Percentiles rank a stretch among this genome's conserved stretches.
These are phyloP conservation scores for Apiotrichum porosum DNA, from an alignment of 1,284 basidiomycete species.

Conservation along the genomic window DNA sequence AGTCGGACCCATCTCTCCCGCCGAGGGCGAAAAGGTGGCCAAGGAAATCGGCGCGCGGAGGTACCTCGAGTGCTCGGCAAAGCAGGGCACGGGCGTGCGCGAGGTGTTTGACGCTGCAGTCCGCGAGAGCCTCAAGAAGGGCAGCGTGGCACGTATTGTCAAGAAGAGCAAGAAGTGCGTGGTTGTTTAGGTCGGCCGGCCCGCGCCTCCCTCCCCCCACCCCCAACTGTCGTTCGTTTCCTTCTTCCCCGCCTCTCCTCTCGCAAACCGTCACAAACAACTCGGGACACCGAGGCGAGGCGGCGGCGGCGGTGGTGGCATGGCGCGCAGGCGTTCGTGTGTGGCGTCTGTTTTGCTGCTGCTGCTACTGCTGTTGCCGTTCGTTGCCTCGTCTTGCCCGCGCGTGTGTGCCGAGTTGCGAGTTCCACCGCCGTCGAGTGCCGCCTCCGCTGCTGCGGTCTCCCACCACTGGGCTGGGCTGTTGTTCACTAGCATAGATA, in stretches of 20 bases:
- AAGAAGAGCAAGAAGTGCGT: slow-evolving; percentile 74
- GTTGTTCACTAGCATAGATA: slow-evolving; percentile 12
- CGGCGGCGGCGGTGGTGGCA: too few relatives aligned
- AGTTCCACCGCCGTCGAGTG: too few relatives aligned
- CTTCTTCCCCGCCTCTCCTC: not conserved
- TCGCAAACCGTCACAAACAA: not conserved
- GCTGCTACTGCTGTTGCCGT: too few relatives aligned
- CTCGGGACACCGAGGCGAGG: too few relatives aligned
- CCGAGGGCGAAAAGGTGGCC: slow-evolving; percentile 74
- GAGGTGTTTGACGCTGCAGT: slow-evolving; percentile 90
- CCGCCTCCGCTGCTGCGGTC: too few relatives aligned
- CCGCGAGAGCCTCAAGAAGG: slow-evolving; percentile 70
- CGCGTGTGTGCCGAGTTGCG: too few relatives aligned
- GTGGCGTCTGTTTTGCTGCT: too few relatives aligned
- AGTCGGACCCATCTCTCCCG: slow-evolving; percentile 70
- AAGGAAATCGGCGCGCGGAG: slow-evolving; percentile 84
- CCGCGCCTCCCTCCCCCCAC: too few relatives aligned
- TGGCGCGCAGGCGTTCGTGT: too few relatives aligned
- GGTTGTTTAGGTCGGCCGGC: slow-evolving; percentile 58
- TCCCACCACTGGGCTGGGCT: too few relatives aligned
- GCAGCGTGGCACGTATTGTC: slow-evolving; percentile 57
- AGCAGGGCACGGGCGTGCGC: slow-evolving; percentile 79
- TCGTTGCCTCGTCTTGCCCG: too few relatives aligned
- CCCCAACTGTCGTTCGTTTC: not conserved
- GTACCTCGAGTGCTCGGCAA: slow-evolving; percentile 93